Evolutionary conservation across 169 alveolate species (phyloP), one percentile per base, ranked within the genome.

Genomic region (Neospora caninum): DNA sequence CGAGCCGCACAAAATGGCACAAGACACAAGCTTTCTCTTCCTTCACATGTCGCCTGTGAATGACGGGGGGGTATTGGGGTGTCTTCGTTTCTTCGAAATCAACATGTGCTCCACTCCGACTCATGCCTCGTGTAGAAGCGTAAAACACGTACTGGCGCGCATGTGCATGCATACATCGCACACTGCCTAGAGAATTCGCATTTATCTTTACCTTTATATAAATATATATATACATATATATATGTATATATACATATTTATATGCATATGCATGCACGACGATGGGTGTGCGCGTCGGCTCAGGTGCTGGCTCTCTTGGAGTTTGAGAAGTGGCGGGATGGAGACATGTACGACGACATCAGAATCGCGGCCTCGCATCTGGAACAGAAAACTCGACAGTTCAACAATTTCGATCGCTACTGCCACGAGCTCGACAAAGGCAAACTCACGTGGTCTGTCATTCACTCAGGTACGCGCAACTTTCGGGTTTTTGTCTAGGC

Each of bases 281-380:
- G 4, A 7, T 49, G 22, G 58, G 58, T 49, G 58, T 13, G 58
- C 4, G 4, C 13, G 22, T 4, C 22, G 13, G 58, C 42, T 73
- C 54, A 78, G 94, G 58, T 91, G 16, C 58, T 94, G n/a, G 43
- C 94, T 16, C 42, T 82, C 29, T 86, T 94, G 36, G 96, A 94
- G 84, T 94, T 88, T 43, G 96, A 94, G 94, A 94, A 94, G 58
- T 94, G 96, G 96, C 41, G 96, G 29, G 96, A 94, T 92, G 83
- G 93, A 16, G 94, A 89, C 73, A 78, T 94, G 87, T 88, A 88
- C 91, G 94, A 78, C 69, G 94, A 89, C n/a, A 94, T 94, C 83
- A 80, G 89, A 13, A 18, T 54, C 36, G 91, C 43, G 41, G 34
- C 42, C 58, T 54, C 91, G 27, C 49, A 29, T 34, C 82, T 93